Conservation (phyloP, 2,329 filamentous ascomycete genomes). For the Ceratocystis destructans region DNA sequence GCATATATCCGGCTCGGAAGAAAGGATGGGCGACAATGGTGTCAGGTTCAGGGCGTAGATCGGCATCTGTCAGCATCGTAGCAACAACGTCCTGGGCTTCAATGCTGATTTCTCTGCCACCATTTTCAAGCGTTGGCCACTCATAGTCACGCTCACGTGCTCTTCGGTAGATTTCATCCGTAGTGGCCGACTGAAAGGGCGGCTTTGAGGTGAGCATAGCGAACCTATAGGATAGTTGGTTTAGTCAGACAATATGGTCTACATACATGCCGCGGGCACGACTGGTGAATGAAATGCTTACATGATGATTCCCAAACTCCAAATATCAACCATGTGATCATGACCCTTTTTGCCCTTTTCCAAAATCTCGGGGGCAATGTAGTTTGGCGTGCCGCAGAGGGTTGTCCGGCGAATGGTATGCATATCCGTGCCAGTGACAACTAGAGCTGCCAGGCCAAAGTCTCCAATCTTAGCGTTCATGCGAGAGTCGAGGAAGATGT, state of each 20-base stretch:
- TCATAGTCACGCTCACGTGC: conserved; percentile 61
- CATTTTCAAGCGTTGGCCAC: conserved; percentile 56
- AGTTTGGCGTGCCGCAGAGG: conserved; percentile 93
- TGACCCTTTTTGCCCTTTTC: conserved; percentile 90
- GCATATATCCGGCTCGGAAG: conserved; percentile 65
- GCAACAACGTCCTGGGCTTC: conserved; percentile 69
- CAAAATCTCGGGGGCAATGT: conserved; percentile 92
- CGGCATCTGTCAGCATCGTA: conserved; percentile 60
- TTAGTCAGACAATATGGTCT: conserved; percentile 9
- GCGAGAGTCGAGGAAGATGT: conserved; percentile 81
- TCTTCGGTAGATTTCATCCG: conserved; percentile 70
- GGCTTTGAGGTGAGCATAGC: conserved; percentile 94
- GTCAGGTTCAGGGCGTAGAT: conserved; percentile 61
- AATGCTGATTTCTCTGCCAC: conserved; percentile 51
- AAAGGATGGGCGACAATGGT: conserved; percentile 67
- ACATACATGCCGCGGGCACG: neutral
- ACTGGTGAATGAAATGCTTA: conserved; percentile 31
- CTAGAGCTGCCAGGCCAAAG: conserved; percentile 82
- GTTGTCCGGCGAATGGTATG: conserved; percentile 74
- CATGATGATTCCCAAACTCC: conserved; percentile 96
- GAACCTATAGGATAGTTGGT: conserved; percentile 43
- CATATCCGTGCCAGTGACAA: conserved; percentile 85
- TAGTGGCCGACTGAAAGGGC: conserved; percentile 84
- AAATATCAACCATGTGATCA: conserved; percentile 95
- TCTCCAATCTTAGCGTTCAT: conserved; percentile 99